phyloP scores from a whole-genome alignment of 1,284 basidiomycete genomes.

The Gomphus bonarii region DNA sequence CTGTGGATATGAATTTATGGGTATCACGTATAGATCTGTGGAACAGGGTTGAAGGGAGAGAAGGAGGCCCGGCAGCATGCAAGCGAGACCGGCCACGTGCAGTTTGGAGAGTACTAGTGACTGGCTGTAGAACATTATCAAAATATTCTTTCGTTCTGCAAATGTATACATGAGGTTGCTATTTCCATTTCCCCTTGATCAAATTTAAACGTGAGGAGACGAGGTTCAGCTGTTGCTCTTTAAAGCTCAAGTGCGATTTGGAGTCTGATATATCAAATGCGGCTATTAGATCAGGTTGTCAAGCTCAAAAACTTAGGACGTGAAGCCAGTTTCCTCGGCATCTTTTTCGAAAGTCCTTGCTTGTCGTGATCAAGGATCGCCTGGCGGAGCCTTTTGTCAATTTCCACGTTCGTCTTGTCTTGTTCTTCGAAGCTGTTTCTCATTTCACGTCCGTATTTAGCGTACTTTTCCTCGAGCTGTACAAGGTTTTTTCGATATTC shows the following conservation, averaged over 20 bases:
- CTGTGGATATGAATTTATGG: background rate
- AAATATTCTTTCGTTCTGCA: background rate
- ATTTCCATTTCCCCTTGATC: background rate
- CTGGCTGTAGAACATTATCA: background rate
- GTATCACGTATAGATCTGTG: constrained; percentile 43
- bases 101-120: constrained; percentile 79
- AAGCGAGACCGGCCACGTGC: constrained; percentile 72
- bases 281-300: background rate
- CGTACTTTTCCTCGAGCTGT: constrained; percentile 32
- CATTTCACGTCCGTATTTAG: constrained; percentile 24
- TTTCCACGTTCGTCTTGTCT: constrained; percentile 21
- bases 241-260: background rate
- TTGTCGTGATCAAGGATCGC: constrained; percentile 29
- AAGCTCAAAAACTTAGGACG: background rate
- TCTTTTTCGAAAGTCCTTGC: constrained; percentile 23
- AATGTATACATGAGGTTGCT: background rate
- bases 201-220: background rate
- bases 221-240: background rate
- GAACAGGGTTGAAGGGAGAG: constrained; percentile 79
- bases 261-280: no score
- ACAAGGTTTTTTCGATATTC: constrained; percentile 31
- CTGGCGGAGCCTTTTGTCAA: constrained; percentile 20
- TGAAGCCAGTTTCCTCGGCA: constrained; percentile 24
- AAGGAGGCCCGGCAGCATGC: constrained; percentile 87
- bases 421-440: constrained; percentile 26